phyloP scores from a whole-genome alignment of 345 rosid genomes.

The Mangifera indica region DNA sequence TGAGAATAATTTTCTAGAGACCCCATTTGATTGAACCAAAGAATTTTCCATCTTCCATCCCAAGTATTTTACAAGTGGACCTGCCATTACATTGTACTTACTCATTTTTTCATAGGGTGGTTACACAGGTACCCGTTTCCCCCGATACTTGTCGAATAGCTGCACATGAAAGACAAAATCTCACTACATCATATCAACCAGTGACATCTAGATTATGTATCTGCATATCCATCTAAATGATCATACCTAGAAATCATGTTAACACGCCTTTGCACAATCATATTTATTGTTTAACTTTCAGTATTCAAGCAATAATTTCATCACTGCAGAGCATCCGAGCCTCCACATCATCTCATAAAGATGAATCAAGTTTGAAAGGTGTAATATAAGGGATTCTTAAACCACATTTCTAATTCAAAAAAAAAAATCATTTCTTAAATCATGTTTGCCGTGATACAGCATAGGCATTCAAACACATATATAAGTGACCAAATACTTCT shows the following conservation, averaged over 20 bases:
- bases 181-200: not conserved
- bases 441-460: not conserved
- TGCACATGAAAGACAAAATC: constrained; percentile 33
- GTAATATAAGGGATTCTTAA: not conserved
- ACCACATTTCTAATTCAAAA: not conserved
- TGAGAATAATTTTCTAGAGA: constrained; percentile 7
- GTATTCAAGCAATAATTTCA: not conserved
- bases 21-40: not conserved
- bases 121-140: constrained; percentile 61
- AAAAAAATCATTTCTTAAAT: not conserved
- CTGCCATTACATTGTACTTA: constrained; percentile 10
- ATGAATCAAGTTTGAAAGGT: not conserved
- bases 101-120: not conserved
- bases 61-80: constrained; percentile 13
- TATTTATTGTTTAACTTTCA: not conserved
- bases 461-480: not conserved
- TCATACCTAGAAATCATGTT: not conserved
- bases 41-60: constrained; percentile 12
- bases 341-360: not conserved
- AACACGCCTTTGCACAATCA: not conserved
- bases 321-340: not conserved
- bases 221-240: no score
- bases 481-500: no score
- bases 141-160: constrained; percentile 55
- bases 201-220: no score